phyloP scores from a whole-genome alignment of 192 early-diverging fungal species.

The Diversispora epigaea region DNA sequence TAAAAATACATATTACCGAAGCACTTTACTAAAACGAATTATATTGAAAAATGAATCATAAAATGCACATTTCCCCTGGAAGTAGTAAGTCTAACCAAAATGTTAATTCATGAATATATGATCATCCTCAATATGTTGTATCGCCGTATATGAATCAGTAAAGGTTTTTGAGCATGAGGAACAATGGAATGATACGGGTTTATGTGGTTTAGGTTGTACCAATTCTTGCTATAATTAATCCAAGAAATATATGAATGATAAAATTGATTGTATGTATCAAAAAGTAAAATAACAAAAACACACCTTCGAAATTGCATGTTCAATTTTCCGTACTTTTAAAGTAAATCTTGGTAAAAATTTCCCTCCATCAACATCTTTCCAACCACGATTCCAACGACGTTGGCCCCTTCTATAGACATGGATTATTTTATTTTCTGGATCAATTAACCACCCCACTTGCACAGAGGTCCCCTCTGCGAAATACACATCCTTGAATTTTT shows the following conservation, averaged over 20 bases:
- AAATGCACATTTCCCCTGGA: too few species aligned
- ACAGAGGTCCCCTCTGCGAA: constrained; percentile 6
- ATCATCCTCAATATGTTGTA: constrained; percentile 13
- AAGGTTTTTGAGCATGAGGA: constrained; percentile 24
- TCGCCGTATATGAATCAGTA: neutral
- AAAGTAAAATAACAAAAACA: constrained; percentile 29
- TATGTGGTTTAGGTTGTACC: neutral
- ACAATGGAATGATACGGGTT: constrained; percentile 6
- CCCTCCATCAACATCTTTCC: constrained; percentile 28
- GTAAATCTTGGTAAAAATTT: constrained; percentile 31
- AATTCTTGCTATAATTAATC: constrained; percentile 11
- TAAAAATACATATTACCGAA: too few species aligned
- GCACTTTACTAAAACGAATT: too few species aligned
- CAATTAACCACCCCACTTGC: constrained; percentile 16
- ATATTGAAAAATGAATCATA: too few species aligned
- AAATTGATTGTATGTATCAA: neutral
- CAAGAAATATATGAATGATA: constrained; percentile 7
- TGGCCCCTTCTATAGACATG: constrained; percentile 17
- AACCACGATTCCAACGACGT: constrained; percentile 4
- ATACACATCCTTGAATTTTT: constrained; percentile 21
- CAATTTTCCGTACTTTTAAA: constrained; percentile 21
- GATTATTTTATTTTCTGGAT: constrained; percentile 29
- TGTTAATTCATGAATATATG: constrained; percentile 21
- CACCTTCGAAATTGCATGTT: constrained; percentile 19
- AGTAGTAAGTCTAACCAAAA: constrained; percentile 4